These are phyloP conservation scores for Loxodes magnus DNA, from an alignment of 73 alveolate species.

Conservation along the genomic window DNA sequence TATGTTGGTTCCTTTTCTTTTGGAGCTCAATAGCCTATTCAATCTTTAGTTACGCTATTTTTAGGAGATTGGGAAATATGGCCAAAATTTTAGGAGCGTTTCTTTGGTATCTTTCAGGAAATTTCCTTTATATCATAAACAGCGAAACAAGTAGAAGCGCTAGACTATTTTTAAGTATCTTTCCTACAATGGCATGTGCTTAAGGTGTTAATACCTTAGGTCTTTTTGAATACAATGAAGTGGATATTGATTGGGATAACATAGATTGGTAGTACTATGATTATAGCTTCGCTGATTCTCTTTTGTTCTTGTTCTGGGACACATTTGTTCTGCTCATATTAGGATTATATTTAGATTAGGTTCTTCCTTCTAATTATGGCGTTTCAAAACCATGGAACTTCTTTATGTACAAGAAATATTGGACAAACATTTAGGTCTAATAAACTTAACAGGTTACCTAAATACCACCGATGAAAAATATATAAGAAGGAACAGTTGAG, in stretches of 20 bases:
- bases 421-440: conserved; percentile 22
- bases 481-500: conserved; percentile 21
- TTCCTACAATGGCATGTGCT: conserved; percentile 55
- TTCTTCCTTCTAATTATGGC: conserved; percentile 75
- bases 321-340: conserved; percentile 34
- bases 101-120: too few species aligned
- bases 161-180: conserved; percentile 29
- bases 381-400: conserved; percentile 62
- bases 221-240: conserved; percentile 39
- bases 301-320: conserved; percentile 38
- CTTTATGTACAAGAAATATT: conserved; percentile 39
- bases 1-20: too few species aligned
- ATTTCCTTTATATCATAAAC: not conserved
- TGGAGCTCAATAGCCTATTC: too few species aligned
- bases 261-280: conserved; percentile 21
- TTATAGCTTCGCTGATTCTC: conserved; percentile 24
- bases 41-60: too few species aligned
- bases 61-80: too few species aligned
- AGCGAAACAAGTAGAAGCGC: conserved; percentile 12
- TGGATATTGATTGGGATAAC: conserved; percentile 33
- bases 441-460: conserved; percentile 20
- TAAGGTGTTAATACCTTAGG: conserved; percentile 32
- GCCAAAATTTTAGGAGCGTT: too few species aligned
- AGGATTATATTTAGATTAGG: conserved; percentile 66
- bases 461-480: conserved; percentile 20